phyloP scores from a whole-genome alignment of 352 stramenopile genomes.

The Elongisporangium prolatum region DNA sequence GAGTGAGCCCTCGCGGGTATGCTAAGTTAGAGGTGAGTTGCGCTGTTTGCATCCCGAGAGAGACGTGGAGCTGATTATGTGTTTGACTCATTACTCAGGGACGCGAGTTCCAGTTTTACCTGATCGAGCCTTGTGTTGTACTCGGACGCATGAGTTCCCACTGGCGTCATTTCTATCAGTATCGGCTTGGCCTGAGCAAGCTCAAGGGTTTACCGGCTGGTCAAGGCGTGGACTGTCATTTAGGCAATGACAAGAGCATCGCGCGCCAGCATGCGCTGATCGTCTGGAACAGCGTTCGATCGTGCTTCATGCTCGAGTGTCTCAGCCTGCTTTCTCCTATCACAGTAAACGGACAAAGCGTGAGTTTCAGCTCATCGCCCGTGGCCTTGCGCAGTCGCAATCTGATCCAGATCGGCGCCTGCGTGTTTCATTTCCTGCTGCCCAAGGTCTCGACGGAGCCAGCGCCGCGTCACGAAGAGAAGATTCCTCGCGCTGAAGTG shows the following conservation, averaged over 20 bases:
- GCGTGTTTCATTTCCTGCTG: slow-evolving; percentile 72
- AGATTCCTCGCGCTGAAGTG: slow-evolving; percentile 20
- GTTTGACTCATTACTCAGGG: slow-evolving; percentile 23
- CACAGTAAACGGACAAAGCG: slow-evolving; percentile 58
- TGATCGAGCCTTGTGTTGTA: slow-evolving; percentile 58
- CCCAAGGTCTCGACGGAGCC: slow-evolving; percentile 24
- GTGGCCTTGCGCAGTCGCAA: slow-evolving; percentile 40
- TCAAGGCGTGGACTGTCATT: slow-evolving; percentile 52
- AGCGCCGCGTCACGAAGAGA: neutral
- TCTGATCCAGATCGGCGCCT: slow-evolving; percentile 65
- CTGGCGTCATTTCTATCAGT: slow-evolving; percentile 61
- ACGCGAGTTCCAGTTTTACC: slow-evolving; percentile 55
- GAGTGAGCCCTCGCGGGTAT: slow-evolving; percentile 44
- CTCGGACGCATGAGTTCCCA: slow-evolving; percentile 49
- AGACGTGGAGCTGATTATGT: neutral
- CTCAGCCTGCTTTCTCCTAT: slow-evolving; percentile 47
- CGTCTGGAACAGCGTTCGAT: slow-evolving; percentile 37
- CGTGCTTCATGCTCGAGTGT: slow-evolving; percentile 66
- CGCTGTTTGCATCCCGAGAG: neutral
- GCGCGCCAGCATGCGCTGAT: slow-evolving; percentile 57
- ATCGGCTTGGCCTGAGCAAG: slow-evolving; percentile 31
- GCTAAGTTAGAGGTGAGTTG: slow-evolving; percentile 64
- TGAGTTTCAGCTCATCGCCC: slow-evolving; percentile 44
- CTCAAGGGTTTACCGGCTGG: slow-evolving; percentile 45
- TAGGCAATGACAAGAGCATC: slow-evolving; percentile 66